Evolutionary conservation across 371 early-diverging fungal genomes (phyloP).

Genomic region (Haplosporangium sp.): DNA sequence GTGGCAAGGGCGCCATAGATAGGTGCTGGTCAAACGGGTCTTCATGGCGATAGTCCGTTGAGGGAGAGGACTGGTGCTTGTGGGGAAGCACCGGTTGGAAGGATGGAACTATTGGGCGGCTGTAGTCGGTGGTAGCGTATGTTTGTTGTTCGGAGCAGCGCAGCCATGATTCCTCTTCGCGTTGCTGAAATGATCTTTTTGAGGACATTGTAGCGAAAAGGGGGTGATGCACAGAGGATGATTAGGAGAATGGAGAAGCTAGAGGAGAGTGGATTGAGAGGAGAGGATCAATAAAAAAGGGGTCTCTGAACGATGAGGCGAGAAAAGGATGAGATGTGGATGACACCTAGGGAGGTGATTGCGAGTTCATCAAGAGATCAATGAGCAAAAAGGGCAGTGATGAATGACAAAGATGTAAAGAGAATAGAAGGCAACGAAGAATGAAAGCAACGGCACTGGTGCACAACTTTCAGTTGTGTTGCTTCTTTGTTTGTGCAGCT

Average conservation of each 20-base stretch:
- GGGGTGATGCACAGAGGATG: not conserved
- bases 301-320: not conserved
- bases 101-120: constrained; percentile 9
- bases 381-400: too few species aligned
- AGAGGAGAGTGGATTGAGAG: not conserved
- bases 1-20: constrained; percentile 8
- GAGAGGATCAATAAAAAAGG: not conserved
- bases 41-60: constrained; percentile 6
- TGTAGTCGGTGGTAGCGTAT: constrained; percentile 11
- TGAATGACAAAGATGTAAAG: too few species aligned
- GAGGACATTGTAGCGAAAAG: constrained; percentile 17
- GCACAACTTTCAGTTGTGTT: not conserved
- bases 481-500: not conserved
- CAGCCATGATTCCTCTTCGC: constrained; percentile 44
- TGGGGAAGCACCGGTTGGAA: not conserved
- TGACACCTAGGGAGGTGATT: too few species aligned
- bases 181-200: constrained; percentile 35
- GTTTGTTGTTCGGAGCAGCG: constrained; percentile 17
- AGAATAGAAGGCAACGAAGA: too few species aligned
- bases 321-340: not conserved
- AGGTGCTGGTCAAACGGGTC: constrained; percentile 2
- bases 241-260: not conserved
- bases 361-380: too few species aligned
- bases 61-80: constrained; percentile 9
- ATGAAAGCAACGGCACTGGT: not conserved